Conservation (phyloP, 2,329 filamentous ascomycete genomes). For the Emericellopsis cladophorae region DNA sequence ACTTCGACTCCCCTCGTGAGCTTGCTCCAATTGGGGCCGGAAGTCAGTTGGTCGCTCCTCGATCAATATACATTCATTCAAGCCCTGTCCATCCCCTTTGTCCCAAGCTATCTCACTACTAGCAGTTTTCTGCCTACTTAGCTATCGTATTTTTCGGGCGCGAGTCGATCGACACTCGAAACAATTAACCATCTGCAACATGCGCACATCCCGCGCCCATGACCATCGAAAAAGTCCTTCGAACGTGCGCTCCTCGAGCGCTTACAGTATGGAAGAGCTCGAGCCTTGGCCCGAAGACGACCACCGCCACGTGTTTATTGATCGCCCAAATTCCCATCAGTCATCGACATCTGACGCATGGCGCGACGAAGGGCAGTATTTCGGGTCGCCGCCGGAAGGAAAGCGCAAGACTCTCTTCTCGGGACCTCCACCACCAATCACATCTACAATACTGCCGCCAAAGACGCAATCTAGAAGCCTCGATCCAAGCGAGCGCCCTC, state of each 20-base stretch:
- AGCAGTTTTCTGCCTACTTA: too few species aligned
- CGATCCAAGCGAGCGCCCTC: constrained; percentile 2
- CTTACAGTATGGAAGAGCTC: constrained; percentile 25
- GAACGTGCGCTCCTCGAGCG: constrained; percentile 6
- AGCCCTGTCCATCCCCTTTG: too few species aligned
- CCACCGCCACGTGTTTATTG: constrained; percentile 1
- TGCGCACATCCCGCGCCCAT: neutral
- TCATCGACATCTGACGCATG: constrained; percentile 4
- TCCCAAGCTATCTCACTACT: too few species aligned
- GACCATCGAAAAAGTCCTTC: too few species aligned
- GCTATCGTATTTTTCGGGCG: too few species aligned
- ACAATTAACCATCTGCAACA: constrained; percentile 3
- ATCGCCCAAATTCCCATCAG: neutral
- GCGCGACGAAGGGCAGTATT: constrained; percentile 9
- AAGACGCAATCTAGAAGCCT: neutral
- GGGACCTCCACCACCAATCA: constrained; percentile 39
- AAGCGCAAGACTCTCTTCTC: constrained; percentile 24
- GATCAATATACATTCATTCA: too few species aligned
- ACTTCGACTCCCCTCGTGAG: too few species aligned
- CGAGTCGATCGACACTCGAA: constrained; percentile 3
- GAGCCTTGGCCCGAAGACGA: constrained; percentile 21
- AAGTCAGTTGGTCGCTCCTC: neutral
- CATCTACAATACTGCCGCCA: constrained; percentile 22
- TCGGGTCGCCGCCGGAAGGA: constrained; percentile 16
- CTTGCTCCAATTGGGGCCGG: too few species aligned